Conservation (phyloP, 805 yeast species). For the Barnettozyma vustinii region DNA sequence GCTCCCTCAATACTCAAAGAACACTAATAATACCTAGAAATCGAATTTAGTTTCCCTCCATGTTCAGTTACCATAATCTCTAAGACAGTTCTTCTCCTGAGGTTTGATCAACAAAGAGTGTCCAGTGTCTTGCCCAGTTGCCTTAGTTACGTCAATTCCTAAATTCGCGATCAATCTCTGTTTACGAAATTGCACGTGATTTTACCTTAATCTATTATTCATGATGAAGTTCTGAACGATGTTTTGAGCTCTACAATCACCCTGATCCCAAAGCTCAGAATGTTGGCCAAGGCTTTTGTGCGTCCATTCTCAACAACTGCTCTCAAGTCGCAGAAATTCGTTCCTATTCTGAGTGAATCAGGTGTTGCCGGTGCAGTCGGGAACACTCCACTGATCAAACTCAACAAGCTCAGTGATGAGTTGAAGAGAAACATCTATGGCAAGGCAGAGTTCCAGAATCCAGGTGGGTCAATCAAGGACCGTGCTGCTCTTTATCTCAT, state of each 20-base stretch:
- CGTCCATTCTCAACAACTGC: constrained; percentile 12
- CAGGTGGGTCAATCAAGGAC: constrained; percentile 91
- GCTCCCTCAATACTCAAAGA: too few species aligned
- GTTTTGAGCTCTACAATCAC: not conserved
- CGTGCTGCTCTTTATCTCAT: constrained; percentile 79
- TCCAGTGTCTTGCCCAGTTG: too few species aligned
- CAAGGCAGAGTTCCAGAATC: constrained; percentile 89
- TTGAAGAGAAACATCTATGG: constrained; percentile 75
- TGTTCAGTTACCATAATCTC: too few species aligned
- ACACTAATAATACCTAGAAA: too few species aligned
- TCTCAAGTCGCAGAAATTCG: constrained; percentile 9
- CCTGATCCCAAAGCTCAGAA: not conserved
- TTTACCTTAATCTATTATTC: too few species aligned
- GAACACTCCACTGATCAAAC: constrained; percentile 78
- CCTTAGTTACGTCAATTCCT: too few species aligned
- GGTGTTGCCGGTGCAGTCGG: constrained; percentile 87
- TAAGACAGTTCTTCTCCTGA: not conserved
- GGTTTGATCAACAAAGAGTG: not conserved
- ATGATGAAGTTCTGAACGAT: not conserved
- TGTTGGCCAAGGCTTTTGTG: constrained; percentile 9
- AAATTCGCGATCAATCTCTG: not conserved
- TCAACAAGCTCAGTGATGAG: constrained; percentile 50
- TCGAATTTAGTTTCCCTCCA: too few species aligned
- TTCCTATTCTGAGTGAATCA: constrained; percentile 55
- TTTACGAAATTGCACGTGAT: constrained; percentile 10